Base-by-base conservation (phyloP, 371 early-diverging fungal genomes). In the Fennellomyces sp. region DNA sequence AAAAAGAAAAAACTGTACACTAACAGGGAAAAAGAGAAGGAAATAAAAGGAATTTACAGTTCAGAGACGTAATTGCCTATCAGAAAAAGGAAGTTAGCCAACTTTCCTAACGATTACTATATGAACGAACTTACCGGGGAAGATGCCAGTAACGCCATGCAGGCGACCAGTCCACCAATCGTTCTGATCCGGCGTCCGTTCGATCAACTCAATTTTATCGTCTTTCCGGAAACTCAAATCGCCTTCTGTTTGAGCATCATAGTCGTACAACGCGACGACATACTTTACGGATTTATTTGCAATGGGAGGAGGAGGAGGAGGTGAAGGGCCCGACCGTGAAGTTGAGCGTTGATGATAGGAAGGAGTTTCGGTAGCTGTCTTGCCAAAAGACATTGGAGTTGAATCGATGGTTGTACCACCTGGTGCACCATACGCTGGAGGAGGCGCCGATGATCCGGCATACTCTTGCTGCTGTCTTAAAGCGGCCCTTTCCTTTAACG, bases 91-190 rank as follows among this genome's bases (percentile, higher is more conserved):
- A 39, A 39, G n/a, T n/a, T n/a, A n/a, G n/a, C n/a, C n/a, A n/a
- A n/a, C n/a, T n/a, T n/a, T n/a, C n/a, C n/a, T n/a, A n/a, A 39
- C 8, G 12, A 26, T 38, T 21, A 21, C 15, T 38, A 26, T 33
- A 11, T 15, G 36, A 35, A 3, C n/a, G n/a, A n/a, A 28, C 29
- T 28, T 84, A 64, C 89, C 91, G 55, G 92, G 92, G 66, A 91
- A 91, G 17, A 86, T 65, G 36, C 92, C 92, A 26, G 73, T 73
- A 6, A 52, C 35, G 17, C 89, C 90, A 33, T 53, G 36, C 26
- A 87, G 59, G 25, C 65, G 66, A 5, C 92, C 92, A 0, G 84
- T 87, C 92, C 92, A 92, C 92, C 92, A 91, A 58, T 85, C 90
- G 56, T 92, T 80, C 13, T 59, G 53, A 49, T 77, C 80, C n/a